These are phyloP conservation scores for Abortiporus biennis DNA, from an alignment of 1,284 basidiomycete species.

Conservation along the genomic window DNA sequence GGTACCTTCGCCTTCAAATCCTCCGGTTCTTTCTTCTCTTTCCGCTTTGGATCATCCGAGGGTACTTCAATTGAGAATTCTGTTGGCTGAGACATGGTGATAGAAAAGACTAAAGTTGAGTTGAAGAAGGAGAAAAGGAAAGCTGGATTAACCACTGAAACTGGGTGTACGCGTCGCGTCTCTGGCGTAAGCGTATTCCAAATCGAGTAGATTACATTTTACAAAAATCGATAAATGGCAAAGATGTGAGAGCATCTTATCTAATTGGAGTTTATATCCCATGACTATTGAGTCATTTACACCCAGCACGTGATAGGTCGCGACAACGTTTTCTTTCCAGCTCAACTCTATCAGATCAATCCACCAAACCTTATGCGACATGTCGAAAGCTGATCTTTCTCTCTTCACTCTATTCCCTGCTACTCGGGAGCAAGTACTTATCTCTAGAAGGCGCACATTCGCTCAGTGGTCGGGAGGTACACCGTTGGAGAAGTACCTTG, in stretches of 20 bases:
- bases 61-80: constrained; percentile 54
- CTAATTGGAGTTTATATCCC: too few species aligned
- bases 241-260: too few species aligned
- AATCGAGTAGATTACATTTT: too few species aligned
- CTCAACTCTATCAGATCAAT: too few species aligned
- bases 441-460: constrained; percentile 27
- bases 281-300: too few species aligned
- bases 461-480: constrained; percentile 29
- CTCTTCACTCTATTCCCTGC: constrained; percentile 23
- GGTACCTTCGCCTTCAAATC: constrained; percentile 45
- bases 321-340: too few species aligned
- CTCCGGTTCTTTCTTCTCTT: constrained; percentile 42
- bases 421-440: constrained; percentile 26
- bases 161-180: constrained; percentile 11
- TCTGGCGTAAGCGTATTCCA: constrained; percentile 5
- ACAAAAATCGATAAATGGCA: too few species aligned
- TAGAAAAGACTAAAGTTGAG: background rate
- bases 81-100: constrained; percentile 48
- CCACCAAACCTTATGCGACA: too few species aligned
- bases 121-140: constrained; percentile 6
- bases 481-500: constrained; percentile 29
- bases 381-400: too few species aligned
- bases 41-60: constrained; percentile 70
- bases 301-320: too few species aligned
- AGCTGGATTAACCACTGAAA: constrained; percentile 5